Evolutionary conservation across 2,329 filamentous ascomycete genomes (phyloP).

Genomic region (Anisogramma anomala): DNA sequence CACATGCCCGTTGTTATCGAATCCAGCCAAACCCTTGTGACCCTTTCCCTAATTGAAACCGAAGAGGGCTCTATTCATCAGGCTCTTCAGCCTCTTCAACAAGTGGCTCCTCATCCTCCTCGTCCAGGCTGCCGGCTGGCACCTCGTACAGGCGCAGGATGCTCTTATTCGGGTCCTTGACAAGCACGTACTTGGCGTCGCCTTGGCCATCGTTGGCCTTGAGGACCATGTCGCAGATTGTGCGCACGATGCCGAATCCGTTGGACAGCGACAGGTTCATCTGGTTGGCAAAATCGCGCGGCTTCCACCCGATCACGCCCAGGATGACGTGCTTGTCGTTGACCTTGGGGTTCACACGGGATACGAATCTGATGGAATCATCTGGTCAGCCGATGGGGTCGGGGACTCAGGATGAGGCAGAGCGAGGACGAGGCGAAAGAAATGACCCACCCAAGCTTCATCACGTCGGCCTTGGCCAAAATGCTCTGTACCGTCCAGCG

Average conservation of each 20-base stretch:
- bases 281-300: conserved; percentile 88
- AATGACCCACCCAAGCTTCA: conserved; percentile 80
- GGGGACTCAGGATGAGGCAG: neutral
- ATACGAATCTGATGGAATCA: conserved; percentile 62
- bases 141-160: conserved; percentile 90
- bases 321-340: conserved; percentile 92
- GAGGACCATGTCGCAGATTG: conserved; percentile 89
- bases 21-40: too few species aligned
- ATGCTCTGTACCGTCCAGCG: conserved; percentile 97
- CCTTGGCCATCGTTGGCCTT: conserved; percentile 42
- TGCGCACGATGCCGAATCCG: conserved; percentile 97
- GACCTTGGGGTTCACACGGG: conserved; percentile 80
- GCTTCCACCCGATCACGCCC: conserved; percentile 95
- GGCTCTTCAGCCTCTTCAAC: conserved; percentile 43
- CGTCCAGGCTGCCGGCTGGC: conserved; percentile 77
- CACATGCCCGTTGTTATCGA: too few species aligned
- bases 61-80: too few species aligned
- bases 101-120: conserved; percentile 60
- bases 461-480: conserved; percentile 89
- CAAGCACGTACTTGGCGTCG: conserved; percentile 70
- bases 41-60: too few species aligned
- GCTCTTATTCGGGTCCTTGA: conserved; percentile 93
- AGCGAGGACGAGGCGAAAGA: neutral
- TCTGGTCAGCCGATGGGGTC: conserved; percentile 20
- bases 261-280: conserved; percentile 97